Percentiles rank a stretch among this genome's conserved stretches.
phyloP scores from a whole-genome alignment of 2,329 filamentous ascomycete species.

The Juglanconis juglandina region DNA sequence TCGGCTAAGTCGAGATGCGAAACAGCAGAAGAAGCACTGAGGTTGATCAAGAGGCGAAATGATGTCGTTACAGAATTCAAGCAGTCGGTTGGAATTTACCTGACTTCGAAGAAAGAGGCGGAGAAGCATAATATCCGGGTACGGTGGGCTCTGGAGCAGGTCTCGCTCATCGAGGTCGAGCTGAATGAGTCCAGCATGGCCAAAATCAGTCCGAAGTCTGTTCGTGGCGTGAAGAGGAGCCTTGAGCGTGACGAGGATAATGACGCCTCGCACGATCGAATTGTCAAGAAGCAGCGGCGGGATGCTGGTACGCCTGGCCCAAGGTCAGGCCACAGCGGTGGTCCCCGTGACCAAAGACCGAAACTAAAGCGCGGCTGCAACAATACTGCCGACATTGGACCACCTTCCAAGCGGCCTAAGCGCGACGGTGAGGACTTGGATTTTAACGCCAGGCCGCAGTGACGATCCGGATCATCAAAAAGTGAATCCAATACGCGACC shows the following conservation, averaged over 20 bases:
- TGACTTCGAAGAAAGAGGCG: constrained; percentile 17
- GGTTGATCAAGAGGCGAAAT: too few relatives aligned
- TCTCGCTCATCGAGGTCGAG: constrained; percentile 27
- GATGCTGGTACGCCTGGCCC: neutral
- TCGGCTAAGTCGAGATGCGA: constrained; percentile 18
- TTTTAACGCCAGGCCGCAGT: neutral
- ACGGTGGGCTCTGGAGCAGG: constrained; percentile 28
- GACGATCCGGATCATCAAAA: neutral
- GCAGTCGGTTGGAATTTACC: constrained; percentile 11
- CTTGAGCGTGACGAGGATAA: neutral
- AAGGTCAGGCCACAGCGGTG: neutral
- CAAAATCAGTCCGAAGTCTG: neutral
- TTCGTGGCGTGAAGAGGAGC: neutral
- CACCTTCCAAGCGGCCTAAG: neutral
- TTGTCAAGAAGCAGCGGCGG: constrained; percentile 1
- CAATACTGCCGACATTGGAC: neutral
- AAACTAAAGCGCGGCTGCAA: neutral
- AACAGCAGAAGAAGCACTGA: constrained; percentile 20
- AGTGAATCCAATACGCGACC: neutral
- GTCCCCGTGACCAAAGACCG: neutral
- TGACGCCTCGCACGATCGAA: neutral
- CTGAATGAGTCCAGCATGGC: constrained; percentile 10
- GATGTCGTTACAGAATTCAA: constrained; percentile 22
- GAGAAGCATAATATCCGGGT: constrained; percentile 20
- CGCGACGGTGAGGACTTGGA: neutral